Conservation (phyloP, 2,329 filamentous ascomycete species). For the Leptodontidium sp. region DNA sequence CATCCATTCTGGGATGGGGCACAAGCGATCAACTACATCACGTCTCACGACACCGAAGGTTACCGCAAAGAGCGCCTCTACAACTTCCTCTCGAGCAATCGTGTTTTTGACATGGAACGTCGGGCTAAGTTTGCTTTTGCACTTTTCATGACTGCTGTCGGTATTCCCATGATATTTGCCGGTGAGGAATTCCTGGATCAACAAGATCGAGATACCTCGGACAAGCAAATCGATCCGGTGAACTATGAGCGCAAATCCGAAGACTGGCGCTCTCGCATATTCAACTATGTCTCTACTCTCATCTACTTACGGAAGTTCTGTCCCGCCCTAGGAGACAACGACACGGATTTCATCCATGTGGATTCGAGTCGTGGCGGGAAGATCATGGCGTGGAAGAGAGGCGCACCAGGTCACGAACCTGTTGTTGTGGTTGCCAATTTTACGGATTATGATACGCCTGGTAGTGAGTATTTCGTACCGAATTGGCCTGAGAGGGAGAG, state of each 20-base stretch:
- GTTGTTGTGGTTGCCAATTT: conserved; percentile 36
- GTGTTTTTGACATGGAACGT: conserved; percentile 28
- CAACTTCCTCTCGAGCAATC: conserved; percentile 30
- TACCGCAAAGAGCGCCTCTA: conserved; percentile 32
- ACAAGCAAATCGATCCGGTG: conserved; percentile 33
- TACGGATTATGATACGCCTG: conserved; percentile 28
- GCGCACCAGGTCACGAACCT: conserved; percentile 18
- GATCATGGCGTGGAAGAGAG: conserved; percentile 36
- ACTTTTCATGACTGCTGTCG: conserved; percentile 27
- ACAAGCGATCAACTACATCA: conserved; percentile 35
- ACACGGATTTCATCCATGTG: conserved; percentile 32
- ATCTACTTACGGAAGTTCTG: conserved; percentile 28
- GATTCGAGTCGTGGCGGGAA: conserved; percentile 32
- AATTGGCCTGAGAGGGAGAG: conserved; percentile 28
- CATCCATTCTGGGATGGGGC: conserved; percentile 34
- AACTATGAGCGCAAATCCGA: conserved; percentile 34
- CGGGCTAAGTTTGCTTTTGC: conserved; percentile 32
- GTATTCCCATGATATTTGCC: conserved; percentile 36
- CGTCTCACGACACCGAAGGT: conserved; percentile 35
- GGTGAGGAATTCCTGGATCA: conserved; percentile 36
- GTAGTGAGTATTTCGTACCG: conserved; percentile 28
- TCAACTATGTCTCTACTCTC: conserved; percentile 33
- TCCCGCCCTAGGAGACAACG: conserved; percentile 32
- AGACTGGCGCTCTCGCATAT: conserved; percentile 30
- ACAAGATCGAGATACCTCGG: conserved; percentile 27